Conservation (phyloP, 352 stramenopile genomes). For the Phytophthora kernoviae region DNA sequence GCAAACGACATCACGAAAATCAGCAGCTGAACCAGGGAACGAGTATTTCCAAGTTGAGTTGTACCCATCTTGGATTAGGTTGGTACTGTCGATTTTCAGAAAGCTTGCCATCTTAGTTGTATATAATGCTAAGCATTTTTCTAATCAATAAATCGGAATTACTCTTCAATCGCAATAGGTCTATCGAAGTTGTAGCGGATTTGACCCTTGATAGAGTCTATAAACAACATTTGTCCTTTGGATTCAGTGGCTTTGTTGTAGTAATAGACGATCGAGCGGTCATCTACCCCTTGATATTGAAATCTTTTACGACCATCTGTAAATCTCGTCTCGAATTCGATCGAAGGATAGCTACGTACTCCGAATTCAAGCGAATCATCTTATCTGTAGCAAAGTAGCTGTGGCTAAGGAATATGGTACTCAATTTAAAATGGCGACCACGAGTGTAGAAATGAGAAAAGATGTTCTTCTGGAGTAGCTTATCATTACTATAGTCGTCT, state of each 20-base stretch:
- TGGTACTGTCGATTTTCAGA: not conserved
- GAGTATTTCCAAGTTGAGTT: not conserved
- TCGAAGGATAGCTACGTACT: not conserved
- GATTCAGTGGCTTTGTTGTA: not conserved
- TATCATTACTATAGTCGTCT: conserved; percentile 18
- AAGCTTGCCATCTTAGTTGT: not conserved
- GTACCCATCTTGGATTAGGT: not conserved
- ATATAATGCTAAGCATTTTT: not conserved
- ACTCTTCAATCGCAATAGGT: not conserved
- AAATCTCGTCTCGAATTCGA: not conserved
- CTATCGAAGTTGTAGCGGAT: not conserved
- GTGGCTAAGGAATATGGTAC: not conserved
- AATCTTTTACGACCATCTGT: not conserved
- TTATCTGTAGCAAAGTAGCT: not conserved
- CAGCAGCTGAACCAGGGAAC: not conserved
- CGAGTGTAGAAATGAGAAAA: conserved; percentile 1
- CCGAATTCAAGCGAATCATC: not conserved
- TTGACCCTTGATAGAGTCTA: no score
- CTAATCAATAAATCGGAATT: no score
- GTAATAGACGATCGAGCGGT: no score
- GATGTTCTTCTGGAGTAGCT: not conserved
- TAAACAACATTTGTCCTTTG: not conserved
- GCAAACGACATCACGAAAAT: not conserved
- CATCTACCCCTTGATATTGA: no score
- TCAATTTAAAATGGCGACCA: not conserved